These are phyloP conservation scores for Colletotrichum godetiae DNA, from an alignment of 2,329 filamentous ascomycete genomes.

Conservation along the genomic window DNA sequence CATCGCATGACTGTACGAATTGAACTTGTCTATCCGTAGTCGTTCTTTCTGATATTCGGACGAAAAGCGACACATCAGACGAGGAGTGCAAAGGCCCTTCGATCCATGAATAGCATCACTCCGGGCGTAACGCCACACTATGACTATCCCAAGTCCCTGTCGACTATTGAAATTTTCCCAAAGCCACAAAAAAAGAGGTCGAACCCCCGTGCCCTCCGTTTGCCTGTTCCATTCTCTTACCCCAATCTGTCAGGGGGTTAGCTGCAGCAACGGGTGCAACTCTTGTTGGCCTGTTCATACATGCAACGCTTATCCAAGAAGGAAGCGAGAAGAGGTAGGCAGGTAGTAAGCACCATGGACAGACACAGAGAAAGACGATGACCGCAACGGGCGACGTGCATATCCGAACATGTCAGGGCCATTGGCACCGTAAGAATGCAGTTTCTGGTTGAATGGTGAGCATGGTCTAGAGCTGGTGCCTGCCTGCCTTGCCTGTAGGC, in stretches of 20 bases:
- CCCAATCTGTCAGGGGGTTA: slow-evolving; percentile 4
- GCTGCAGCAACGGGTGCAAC: slow-evolving; percentile 3
- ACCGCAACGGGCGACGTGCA: slow-evolving; percentile 26
- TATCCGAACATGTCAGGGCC: slow-evolving; percentile 30
- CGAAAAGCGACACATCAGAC: neutral
- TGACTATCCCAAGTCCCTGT: neutral
- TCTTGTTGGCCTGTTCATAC: neutral
- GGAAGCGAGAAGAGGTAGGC: neutral
- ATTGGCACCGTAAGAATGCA: slow-evolving; percentile 8
- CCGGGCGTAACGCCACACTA: slow-evolving; percentile 26
- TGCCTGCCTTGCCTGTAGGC: neutral
- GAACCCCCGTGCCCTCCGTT: neutral
- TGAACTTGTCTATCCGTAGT: neutral
- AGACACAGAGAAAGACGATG: neutral
- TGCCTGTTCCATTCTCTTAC: neutral
- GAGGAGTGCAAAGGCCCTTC: neutral
- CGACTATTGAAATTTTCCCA: neutral
- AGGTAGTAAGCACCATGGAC: neutral
- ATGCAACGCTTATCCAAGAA: neutral
- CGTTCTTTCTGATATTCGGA: neutral
- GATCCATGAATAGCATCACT: slow-evolving; percentile 16
- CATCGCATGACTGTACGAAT: neutral
- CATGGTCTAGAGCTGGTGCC: neutral
- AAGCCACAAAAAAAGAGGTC: neutral
- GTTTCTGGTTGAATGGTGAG: slow-evolving; percentile 11